These are phyloP conservation scores for Euclidium syriacum DNA, from an alignment of 345 rosid genomes.

Conservation along the genomic window DNA sequence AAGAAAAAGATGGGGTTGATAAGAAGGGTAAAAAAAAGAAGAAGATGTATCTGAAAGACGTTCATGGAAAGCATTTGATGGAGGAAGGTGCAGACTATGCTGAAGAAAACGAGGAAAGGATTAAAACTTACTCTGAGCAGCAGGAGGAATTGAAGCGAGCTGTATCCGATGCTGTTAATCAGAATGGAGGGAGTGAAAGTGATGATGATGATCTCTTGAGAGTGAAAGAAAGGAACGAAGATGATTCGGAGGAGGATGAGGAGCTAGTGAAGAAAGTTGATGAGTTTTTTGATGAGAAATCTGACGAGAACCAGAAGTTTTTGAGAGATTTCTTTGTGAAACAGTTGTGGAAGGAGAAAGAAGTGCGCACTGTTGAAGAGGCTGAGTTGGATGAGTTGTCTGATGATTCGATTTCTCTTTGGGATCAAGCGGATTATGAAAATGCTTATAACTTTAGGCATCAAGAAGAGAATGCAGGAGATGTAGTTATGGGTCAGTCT, in stretches of 20 bases:
- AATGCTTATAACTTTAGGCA: conserved; percentile 51
- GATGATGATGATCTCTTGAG: conserved; percentile 43
- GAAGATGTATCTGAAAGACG: conserved; percentile 57
- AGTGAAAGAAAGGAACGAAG: conserved; percentile 37
- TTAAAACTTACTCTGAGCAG: conserved; percentile 48
- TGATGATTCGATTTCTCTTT: conserved; percentile 52
- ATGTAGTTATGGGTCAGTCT: conserved; percentile 63
- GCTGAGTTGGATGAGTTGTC: conserved; percentile 44
- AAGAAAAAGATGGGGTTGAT: conserved; percentile 1
- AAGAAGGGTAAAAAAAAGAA: no score
- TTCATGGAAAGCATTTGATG: conserved; percentile 53
- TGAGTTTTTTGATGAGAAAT: conserved; percentile 57
- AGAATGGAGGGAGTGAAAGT: conserved; percentile 24
- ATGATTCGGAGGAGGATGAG: conserved; percentile 24
- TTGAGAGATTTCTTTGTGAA: conserved; percentile 65
- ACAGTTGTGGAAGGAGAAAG: conserved; percentile 69
- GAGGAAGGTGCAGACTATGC: conserved; percentile 64
- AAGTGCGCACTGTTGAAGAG: conserved; percentile 29
- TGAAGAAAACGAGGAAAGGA: conserved; percentile 31
- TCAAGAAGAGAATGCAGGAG: conserved; percentile 66
- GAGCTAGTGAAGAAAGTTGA: conserved; percentile 46
- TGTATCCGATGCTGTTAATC: conserved; percentile 51
- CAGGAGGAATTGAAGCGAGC: conserved; percentile 57
- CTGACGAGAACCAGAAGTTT: conserved; percentile 43
- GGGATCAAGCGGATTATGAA: conserved; percentile 64